Evolutionary conservation across 148 eudicot species (phyloP).

Genomic region (Euryodendron excelsum): DNA sequence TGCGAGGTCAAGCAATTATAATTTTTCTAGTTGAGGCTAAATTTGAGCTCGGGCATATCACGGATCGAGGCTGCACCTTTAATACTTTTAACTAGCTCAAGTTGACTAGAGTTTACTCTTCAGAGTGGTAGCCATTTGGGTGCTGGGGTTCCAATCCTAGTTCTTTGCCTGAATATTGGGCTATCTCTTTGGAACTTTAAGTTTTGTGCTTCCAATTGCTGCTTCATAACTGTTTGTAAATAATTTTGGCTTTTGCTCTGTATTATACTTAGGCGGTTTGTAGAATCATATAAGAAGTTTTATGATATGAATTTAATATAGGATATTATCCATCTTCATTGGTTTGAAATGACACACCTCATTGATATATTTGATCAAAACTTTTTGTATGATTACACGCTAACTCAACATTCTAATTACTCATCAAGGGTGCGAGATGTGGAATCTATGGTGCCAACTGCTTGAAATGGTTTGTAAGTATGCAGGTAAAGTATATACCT

Average conservation of each 20-base stretch:
- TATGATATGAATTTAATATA: not conserved
- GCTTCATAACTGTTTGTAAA: not conserved
- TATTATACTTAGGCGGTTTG: not conserved
- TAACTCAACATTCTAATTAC: not conserved
- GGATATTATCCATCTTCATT: not conserved
- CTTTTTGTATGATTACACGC: not conserved
- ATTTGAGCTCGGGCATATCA: not conserved
- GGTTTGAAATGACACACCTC: not conserved
- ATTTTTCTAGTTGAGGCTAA: not conserved
- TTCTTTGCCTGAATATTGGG: not conserved
- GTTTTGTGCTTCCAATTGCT: not conserved
- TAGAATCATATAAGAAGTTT: not conserved
- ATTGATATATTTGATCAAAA: not conserved
- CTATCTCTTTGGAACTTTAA: not conserved
- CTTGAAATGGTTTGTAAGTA: conserved; percentile 80
- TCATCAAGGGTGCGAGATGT: conserved; percentile 70
- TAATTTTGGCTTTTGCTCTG: not conserved
- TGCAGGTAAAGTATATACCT: conserved; percentile 58
- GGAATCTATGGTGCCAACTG: conserved; percentile 90
- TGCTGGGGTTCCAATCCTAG: not conserved
- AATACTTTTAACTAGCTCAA: not conserved
- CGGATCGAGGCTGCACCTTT: not conserved
- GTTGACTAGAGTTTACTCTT: not conserved
- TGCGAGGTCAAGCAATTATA: not conserved
- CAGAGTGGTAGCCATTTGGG: not conserved